Conservation (phyloP, 139 green algal species). For the Volvox reticuliferus region DNA sequence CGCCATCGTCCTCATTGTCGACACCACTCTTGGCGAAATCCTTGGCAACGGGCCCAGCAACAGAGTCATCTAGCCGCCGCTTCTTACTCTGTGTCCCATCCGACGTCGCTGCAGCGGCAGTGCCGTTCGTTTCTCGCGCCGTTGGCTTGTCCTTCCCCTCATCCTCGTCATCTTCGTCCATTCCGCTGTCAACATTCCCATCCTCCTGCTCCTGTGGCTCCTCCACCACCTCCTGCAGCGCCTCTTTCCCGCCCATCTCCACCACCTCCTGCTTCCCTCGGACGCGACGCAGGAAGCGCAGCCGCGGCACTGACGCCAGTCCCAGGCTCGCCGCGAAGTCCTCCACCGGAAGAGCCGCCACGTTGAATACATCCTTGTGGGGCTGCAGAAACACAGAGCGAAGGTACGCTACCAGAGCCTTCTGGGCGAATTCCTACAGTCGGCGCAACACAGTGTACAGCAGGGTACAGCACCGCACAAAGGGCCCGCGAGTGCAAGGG, state of each 20-base stretch:
- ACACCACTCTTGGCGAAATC: background rate
- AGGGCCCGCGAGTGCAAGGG: too few species aligned
- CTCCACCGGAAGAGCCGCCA: constrained; percentile 74
- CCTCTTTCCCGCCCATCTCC: constrained; percentile 52
- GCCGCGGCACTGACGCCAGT: constrained; percentile 82
- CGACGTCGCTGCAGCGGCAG: background rate
- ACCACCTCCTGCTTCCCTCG: constrained; percentile 52
- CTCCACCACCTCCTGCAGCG: constrained; percentile 32
- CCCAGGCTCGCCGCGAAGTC: constrained; percentile 88
- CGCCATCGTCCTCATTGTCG: background rate
- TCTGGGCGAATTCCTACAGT: constrained; percentile 87
- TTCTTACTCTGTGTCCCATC: background rate
- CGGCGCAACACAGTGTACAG: too few species aligned
- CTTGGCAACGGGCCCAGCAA: constrained; percentile 30
- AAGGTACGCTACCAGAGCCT: constrained; percentile 89
- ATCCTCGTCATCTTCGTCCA: too few species aligned
- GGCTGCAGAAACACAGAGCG: constrained; percentile 91
- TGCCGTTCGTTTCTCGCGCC: background rate
- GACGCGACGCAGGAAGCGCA: constrained; percentile 86
- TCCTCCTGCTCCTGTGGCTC: constrained; percentile 16
- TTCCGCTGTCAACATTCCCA: too few species aligned
- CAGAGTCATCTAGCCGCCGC: constrained; percentile 38
- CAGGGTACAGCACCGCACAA: too few species aligned
- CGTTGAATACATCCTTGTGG: constrained; percentile 88
- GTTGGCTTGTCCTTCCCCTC: background rate